Evolutionary conservation across 2,329 filamentous ascomycete genomes (phyloP), one percentile per base, ranked within the genome.

Genomic region (Pestalotiopsis sp.): DNA sequence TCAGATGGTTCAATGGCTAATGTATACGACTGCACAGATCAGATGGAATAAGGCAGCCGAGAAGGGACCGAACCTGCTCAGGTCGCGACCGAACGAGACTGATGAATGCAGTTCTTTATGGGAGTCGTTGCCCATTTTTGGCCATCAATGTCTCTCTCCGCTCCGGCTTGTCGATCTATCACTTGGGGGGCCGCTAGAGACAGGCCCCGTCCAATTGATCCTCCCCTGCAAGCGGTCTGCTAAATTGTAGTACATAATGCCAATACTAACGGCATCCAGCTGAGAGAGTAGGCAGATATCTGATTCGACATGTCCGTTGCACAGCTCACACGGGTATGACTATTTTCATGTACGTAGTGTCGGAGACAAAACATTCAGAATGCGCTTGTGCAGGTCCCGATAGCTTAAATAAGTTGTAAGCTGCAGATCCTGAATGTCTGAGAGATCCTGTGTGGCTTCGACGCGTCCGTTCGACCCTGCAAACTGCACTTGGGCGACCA

Each of bases 341-440:
- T 23, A 52, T 20, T 52, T 23, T 23, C 17, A n/a, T 17, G 17
- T 52, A 52, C 20, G 20, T 17, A 6, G 20, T 52, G n/a, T 52
- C 17, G 17, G 7, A 52, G 17, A n/a, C 45, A n/a, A 9, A 9
- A 52, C 20, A 23, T 36, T 20, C 27, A 41, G 27, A 62, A 39
- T 62, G 59, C 59, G 31, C 59, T 62, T 36, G 13, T 62, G 59
- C 59, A 62, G 59, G 59, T 62, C 59, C 59, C 59, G 27, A n/a
- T 39, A 39, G 25, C 27, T 62, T 17, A 52, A n/a, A 20, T 9
- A 52, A 23, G 17, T n/a, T 9, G 45, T 23, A 23, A 62, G n/a
- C 27, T 39, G 27, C 59, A 62, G 27, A 62, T 62, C n/a, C 14
- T 31, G 14, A 38, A 27, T n/a, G 58, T 27, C 25, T 36, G 31